Evolutionary conservation across 2,329 filamentous ascomycete genomes (phyloP).

Genomic region (Ampelomyces quisqualis): DNA sequence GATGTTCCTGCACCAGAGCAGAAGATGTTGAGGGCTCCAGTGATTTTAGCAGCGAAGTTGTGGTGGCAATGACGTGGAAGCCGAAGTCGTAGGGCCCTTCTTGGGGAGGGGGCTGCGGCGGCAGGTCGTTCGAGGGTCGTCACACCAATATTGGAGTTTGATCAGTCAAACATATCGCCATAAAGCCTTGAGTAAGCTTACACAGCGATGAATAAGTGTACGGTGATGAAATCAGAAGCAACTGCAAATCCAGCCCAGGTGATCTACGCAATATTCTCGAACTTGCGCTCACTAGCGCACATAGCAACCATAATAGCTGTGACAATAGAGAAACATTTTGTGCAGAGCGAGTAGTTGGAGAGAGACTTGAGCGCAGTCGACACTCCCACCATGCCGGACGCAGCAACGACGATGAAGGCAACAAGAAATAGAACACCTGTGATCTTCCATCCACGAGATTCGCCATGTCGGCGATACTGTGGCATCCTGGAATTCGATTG

Average conservation of each 20-base stretch:
- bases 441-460: slow-evolving; percentile 58
- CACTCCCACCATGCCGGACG: slow-evolving; percentile 61
- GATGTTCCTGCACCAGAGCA: slow-evolving; percentile 60
- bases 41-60: slow-evolving; percentile 60
- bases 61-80: slow-evolving; percentile 58
- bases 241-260: slow-evolving; percentile 63
- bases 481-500: slow-evolving; percentile 54
- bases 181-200: slow-evolving; percentile 4
- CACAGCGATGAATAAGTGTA: slow-evolving; percentile 60
- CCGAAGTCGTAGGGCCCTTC: slow-evolving; percentile 61
- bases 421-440: slow-evolving; percentile 58
- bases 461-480: slow-evolving; percentile 61
- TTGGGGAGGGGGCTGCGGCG: slow-evolving; percentile 60
- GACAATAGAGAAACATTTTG: slow-evolving; percentile 61
- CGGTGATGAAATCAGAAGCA: slow-evolving; percentile 57
- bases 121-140: slow-evolving; percentile 60
- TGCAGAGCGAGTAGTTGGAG: slow-evolving; percentile 60
- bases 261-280: slow-evolving; percentile 63
- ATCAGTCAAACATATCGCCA: not conserved
- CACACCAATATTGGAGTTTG: slow-evolving; percentile 50
- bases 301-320: slow-evolving; percentile 54
- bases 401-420: slow-evolving; percentile 59
- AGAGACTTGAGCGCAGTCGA: slow-evolving; percentile 63
- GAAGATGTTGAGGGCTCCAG: slow-evolving; percentile 59
- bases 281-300: slow-evolving; percentile 58